Evolutionary conservation across 2,329 filamentous ascomycete species (phyloP).

Genomic region (Aureobasidium leucospermi): DNA sequence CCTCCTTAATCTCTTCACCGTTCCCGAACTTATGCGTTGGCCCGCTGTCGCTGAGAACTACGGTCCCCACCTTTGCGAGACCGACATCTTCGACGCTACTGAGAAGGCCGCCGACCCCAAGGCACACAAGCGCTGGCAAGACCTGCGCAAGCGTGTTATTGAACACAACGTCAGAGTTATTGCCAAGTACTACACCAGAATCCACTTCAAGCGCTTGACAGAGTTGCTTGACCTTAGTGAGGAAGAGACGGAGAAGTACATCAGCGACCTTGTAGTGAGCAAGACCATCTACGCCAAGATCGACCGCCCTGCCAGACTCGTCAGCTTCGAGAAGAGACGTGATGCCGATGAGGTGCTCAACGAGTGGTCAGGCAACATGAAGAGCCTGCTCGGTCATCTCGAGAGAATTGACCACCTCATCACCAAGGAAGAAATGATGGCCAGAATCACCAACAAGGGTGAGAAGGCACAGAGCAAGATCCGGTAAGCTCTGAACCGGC

Average conservation of each 20-base stretch:
- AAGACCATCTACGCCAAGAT: constrained; percentile 99
- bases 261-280: constrained; percentile 89
- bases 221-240: constrained; percentile 85
- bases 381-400: constrained; percentile 74
- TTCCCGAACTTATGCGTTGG: constrained; percentile 97
- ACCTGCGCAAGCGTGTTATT: constrained; percentile 94
- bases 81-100: constrained; percentile 74
- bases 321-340: constrained; percentile 89
- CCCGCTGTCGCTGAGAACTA: constrained; percentile 85
- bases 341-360: constrained; percentile 95
- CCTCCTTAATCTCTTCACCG: constrained; percentile 87
- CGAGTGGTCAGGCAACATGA: constrained; percentile 98
- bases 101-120: constrained; percentile 61
- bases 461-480: constrained; percentile 35
- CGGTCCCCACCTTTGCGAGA: constrained; percentile 76
- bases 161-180: constrained; percentile 98
- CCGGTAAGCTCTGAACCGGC: constrained; percentile 18
- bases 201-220: constrained; percentile 84
- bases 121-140: constrained; percentile 80
- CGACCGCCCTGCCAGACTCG: constrained; percentile 82
- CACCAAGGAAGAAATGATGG: constrained; percentile 99
- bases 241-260: constrained; percentile 98
- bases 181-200: constrained; percentile 97
- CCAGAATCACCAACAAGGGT: constrained; percentile 59
- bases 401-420: constrained; percentile 96